Evolutionary conservation across 768 basidiomycete genomes (phyloP).

Genomic region (Boletus rubescentipes): DNA sequence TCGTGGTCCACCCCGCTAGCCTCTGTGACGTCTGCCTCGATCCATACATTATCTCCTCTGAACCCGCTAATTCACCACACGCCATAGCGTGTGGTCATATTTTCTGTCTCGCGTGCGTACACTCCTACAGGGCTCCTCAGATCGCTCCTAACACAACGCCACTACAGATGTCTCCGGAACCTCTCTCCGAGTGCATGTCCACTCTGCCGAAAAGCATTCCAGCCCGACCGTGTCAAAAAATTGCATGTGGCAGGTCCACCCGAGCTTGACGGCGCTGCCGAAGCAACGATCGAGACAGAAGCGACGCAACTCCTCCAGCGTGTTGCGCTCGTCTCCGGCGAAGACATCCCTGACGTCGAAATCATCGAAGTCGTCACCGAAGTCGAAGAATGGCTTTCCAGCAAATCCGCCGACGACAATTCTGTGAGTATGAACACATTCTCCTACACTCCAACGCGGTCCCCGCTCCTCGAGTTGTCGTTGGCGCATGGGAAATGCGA

Average conservation of each 20-base stretch:
- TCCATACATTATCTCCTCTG: constrained; percentile 51
- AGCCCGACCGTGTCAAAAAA: constrained; percentile 57
- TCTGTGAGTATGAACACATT: constrained; percentile 24
- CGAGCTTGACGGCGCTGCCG: constrained; percentile 34
- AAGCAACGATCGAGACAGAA: constrained; percentile 43
- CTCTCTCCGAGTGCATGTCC: constrained; percentile 57
- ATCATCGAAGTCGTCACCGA: constrained; percentile 43
- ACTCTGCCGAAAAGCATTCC: constrained; percentile 63
- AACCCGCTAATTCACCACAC: constrained; percentile 53
- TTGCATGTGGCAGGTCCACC: constrained; percentile 59
- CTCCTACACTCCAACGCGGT: not conserved
- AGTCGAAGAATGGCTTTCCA: constrained; percentile 51
- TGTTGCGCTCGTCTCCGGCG: constrained; percentile 35
- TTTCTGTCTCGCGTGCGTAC: constrained; percentile 65
- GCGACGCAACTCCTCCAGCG: constrained; percentile 37
- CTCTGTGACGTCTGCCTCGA: constrained; percentile 78
- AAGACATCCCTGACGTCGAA: constrained; percentile 32
- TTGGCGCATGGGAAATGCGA: not conserved
- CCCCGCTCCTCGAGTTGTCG: not conserved
- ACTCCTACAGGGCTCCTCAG: constrained; percentile 8
- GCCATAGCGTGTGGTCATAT: constrained; percentile 78
- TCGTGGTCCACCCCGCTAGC: constrained; percentile 69
- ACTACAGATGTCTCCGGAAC: constrained; percentile 51
- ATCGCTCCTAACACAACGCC: constrained; percentile 10
- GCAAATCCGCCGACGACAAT: constrained; percentile 41